A percentile compares a stretch with the other conserved stretches of the same genome.
Evolutionary conservation across 345 rosid species (phyloP).

Genomic region (Anastatica hierochuntica): DNA sequence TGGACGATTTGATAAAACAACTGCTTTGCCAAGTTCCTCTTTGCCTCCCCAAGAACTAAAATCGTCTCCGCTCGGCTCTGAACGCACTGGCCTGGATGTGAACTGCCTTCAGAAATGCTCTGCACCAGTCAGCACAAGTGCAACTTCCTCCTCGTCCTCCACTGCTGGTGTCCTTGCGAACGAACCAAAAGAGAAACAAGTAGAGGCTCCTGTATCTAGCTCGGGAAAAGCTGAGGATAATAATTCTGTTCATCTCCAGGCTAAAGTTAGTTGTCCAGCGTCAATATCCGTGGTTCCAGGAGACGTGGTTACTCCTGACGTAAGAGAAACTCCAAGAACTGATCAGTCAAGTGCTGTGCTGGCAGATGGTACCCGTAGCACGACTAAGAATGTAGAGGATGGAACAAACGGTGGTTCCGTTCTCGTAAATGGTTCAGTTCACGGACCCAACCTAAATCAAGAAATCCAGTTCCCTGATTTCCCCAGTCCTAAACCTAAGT

Average conservation of each 20-base stretch:
- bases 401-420: constrained; percentile 30
- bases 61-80: constrained; percentile 6
- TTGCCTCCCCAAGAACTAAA: constrained; percentile 11
- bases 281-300: constrained; percentile 27
- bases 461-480: constrained; percentile 42
- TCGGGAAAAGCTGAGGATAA: constrained; percentile 25
- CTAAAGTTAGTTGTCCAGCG: constrained; percentile 29
- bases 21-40: constrained; percentile 21
- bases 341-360: constrained; percentile 29
- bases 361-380: constrained; percentile 31
- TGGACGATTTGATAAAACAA: constrained; percentile 31
- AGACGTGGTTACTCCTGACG: constrained; percentile 24
- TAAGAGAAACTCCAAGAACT: constrained; percentile 22
- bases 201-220: constrained; percentile 19
- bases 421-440: constrained; percentile 34
- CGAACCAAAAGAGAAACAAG: constrained; percentile 27
- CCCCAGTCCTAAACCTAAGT: constrained; percentile 40
- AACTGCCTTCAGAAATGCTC: constrained; percentile 25
- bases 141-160: constrained; percentile 31
- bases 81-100: constrained; percentile 18
- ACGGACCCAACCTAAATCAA: constrained; percentile 33
- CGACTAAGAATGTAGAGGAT: constrained; percentile 37
- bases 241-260: constrained; percentile 27
- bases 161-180: constrained; percentile 24
- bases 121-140: constrained; percentile 24